Evolutionary conservation across 1,284 basidiomycete genomes (phyloP).

Genomic region (Nidula niveotomentosa): DNA sequence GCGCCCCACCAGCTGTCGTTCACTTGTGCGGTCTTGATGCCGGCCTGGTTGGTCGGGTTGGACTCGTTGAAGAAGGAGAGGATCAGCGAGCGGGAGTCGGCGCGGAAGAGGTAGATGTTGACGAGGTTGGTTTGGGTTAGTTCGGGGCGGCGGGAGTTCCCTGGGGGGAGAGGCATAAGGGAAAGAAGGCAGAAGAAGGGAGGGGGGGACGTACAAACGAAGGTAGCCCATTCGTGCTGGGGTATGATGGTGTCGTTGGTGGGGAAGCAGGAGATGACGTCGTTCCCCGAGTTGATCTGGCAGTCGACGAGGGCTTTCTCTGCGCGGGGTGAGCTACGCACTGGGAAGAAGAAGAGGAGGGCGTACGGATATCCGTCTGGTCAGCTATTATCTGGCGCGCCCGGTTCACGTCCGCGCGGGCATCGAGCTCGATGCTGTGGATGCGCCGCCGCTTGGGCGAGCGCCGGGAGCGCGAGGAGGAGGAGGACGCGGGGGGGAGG

Average conservation of each 20-base stretch:
- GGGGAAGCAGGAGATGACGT: conserved; percentile 73
- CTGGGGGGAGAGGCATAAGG: conserved; percentile 19
- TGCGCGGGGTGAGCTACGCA: conserved; percentile 8
- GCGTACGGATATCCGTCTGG: conserved; percentile 30
- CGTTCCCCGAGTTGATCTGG: conserved; percentile 54
- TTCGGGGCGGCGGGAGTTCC: conserved; percentile 48
- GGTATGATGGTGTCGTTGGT: conserved; percentile 45
- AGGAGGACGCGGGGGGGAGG: neutral
- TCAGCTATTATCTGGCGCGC: conserved; percentile 35
- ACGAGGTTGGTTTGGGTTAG: conserved; percentile 49
- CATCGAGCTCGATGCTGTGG: neutral
- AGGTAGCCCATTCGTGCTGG: conserved; percentile 70
- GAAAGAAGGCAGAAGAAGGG: conserved; percentile 1
- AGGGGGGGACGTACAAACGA: conserved; percentile 63
- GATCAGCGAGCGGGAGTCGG: conserved; percentile 52
- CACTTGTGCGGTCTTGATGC: conserved; percentile 51
- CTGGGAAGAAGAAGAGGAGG: neutral
- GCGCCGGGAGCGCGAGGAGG: neutral
- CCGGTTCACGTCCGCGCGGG: neutral
- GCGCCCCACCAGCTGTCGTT: conserved; percentile 76
- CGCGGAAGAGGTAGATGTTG: conserved; percentile 71
- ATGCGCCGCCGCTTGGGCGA: neutral
- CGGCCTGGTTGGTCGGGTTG: conserved; percentile 58
- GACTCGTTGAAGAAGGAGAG: conserved; percentile 33
- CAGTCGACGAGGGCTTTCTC: conserved; percentile 31